Base-by-base conservation (phyloP, 768 basidiomycete species). In the Tylopilus vinaceipallidus region DNA sequence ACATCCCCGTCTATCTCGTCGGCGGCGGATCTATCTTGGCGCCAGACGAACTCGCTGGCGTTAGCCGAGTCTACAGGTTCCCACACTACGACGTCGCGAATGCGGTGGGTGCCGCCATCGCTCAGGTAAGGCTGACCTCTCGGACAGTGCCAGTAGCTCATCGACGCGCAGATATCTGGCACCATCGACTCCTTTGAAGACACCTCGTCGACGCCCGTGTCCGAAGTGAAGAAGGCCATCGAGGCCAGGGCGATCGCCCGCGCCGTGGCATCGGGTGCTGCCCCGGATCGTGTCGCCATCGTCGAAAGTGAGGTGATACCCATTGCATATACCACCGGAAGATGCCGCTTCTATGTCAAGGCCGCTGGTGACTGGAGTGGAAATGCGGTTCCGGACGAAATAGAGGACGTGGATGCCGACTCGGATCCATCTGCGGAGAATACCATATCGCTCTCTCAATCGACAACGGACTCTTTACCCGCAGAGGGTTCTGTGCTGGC, bases 21-120 rank as follows among this genome's bases (percentile, higher is more conserved):
- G 84, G 84, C 20, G 84, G 84, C 14, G 84, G 84, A 5, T 78
- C 80, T 0, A 78, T 85, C 55, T 71, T 86, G 29, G 72, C 77
- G 10, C 82, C 84, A 0, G 64, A 73, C 9, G 43, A 65, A 10
- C 71, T 86, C 0, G 66, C 62, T 27, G 84, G 84, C 9, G 76
- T 84, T 4, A 73, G 71, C 43, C 71, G 71, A 45, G 73, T 83
- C 16, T 70, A 78, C 46, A 69, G 74, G 13, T 78, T 77, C 24
- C 76, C 77, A 0, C 74, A 73, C 62, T 75, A 72, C 53, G 75
- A 77, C 41, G 80, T 83, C 32, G 83, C 84, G 10, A 82, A 84
- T 47, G 82, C 83, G 7, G 77, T 83, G 3, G 82, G 83, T 4
- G 79, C 79, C 14, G 79, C 78, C 3, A 76, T 71, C 57, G 66